Percentiles rank a stretch among this genome's conserved stretches.
Conservation (phyloP, 208 protist species). For the Tritrichomonas foetus region DNA sequence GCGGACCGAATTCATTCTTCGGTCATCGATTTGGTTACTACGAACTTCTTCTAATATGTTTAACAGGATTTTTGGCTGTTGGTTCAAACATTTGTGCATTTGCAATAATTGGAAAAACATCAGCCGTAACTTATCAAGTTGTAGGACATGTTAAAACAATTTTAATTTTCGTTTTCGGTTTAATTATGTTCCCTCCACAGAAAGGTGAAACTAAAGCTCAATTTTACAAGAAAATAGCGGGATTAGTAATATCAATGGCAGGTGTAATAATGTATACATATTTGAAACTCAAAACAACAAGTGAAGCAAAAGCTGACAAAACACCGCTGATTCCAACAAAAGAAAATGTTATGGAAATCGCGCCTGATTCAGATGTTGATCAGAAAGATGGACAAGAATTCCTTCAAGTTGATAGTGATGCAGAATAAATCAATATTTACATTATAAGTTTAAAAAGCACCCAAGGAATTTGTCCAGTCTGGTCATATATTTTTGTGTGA, state of each 20-base stretch:
- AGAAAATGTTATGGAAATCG: too few species aligned
- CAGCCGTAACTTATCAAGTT: slow-evolving; percentile 48
- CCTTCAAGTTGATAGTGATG: too few species aligned
- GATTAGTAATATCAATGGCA: background rate
- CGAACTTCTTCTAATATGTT: background rate
- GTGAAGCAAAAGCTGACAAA: too few species aligned
- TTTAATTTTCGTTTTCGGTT: too few species aligned
- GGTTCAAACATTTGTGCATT: slow-evolving; percentile 46
- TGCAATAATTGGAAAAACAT: slow-evolving; percentile 49
- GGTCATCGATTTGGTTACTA: background rate
- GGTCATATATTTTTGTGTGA: too few species aligned
- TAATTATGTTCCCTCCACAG: slow-evolving; percentile 21
- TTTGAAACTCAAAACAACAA: background rate
- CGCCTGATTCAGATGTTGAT: too few species aligned
- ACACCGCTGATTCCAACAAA: too few species aligned
- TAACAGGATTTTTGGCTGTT: slow-evolving; percentile 43
- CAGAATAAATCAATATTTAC: too few species aligned
- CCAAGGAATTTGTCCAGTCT: too few species aligned
- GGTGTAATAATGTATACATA: background rate
- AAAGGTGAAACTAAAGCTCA: background rate
- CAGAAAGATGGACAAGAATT: too few species aligned
- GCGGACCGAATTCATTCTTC: background rate
- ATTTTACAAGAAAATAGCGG: background rate
- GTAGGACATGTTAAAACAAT: slow-evolving; percentile 48
- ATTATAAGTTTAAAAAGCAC: too few species aligned